Percentiles rank a stretch among this genome's conserved stretches.
These are phyloP conservation scores for Macrolepiota fuliginosa DNA, from an alignment of 768 basidiomycete species.

Conservation along the genomic window DNA sequence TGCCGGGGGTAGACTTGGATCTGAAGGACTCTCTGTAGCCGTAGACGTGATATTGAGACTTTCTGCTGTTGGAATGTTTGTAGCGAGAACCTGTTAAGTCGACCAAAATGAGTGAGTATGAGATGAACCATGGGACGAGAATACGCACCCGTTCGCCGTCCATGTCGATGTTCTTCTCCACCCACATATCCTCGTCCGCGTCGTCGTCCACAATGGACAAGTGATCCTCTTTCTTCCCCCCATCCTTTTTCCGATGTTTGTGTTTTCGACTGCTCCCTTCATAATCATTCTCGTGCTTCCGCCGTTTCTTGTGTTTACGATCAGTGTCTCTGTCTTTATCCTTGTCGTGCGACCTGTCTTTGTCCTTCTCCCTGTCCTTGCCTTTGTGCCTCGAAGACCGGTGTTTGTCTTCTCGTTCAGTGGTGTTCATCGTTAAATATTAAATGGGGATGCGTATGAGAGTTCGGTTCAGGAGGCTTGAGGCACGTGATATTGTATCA, in stretches of 20 bases:
- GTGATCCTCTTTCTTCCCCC: slow-evolving; percentile 36
- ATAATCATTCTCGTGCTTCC: slow-evolving; percentile 44
- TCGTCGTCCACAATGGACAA: slow-evolving; percentile 69
- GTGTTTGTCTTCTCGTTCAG: slow-evolving; percentile 28
- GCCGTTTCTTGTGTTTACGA: slow-evolving; percentile 53
- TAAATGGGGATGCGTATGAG: neutral
- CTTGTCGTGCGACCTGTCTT: slow-evolving; percentile 25
- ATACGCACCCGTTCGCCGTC: slow-evolving; percentile 69
- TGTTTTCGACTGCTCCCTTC: slow-evolving; percentile 25
- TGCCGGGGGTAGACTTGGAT: slow-evolving; percentile 47
- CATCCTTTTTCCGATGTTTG: slow-evolving; percentile 43
- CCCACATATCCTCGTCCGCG: slow-evolving; percentile 75
- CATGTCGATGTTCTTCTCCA: slow-evolving; percentile 82
- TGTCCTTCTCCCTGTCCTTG: slow-evolving; percentile 23
- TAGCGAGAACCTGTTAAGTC: slow-evolving; percentile 50
- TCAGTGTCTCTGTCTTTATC: slow-evolving; percentile 36
- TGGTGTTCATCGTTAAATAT: neutral
- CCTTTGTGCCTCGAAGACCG: slow-evolving; percentile 22
- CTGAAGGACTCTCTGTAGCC: slow-evolving; percentile 42
- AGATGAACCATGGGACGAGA: neutral
- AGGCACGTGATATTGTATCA: slow-evolving; percentile 7
- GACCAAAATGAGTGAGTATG: slow-evolving; percentile 2
- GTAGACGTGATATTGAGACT: slow-evolving; percentile 68
- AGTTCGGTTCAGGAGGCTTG: neutral
- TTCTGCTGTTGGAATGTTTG: slow-evolving; percentile 75